Conservation (phyloP, 2,329 filamentous ascomycete genomes). For the Fusarium foetens region DNA sequence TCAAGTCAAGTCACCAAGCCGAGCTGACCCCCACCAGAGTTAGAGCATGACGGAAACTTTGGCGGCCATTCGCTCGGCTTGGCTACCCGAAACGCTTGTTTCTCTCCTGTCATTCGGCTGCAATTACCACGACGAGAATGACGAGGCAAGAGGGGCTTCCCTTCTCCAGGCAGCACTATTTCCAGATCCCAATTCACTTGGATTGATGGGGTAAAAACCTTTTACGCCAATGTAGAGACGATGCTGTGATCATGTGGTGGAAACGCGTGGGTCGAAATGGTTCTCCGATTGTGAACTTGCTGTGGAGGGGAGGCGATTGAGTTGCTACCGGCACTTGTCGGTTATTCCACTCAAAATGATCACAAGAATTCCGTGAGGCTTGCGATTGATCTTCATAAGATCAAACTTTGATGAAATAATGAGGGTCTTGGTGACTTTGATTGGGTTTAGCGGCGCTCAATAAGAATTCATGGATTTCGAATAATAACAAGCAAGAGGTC, state of each 20-base stretch:
- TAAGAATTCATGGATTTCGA: slow-evolving; percentile 12
- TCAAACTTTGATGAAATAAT: neutral
- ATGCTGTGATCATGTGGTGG: slow-evolving; percentile 31
- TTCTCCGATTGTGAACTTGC: neutral
- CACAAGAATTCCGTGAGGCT: neutral
- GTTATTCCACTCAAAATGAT: neutral
- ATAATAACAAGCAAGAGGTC: neutral
- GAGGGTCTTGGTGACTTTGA: neutral
- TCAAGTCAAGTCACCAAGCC: slow-evolving; percentile 8
- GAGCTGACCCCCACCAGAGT: slow-evolving; percentile 12
- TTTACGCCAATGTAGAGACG: slow-evolving; percentile 25
- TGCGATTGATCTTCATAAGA: neutral
- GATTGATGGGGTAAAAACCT: neutral
- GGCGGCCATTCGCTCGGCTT: slow-evolving; percentile 28
- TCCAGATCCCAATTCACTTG: neutral
- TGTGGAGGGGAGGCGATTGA: neutral
- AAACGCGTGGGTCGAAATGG: slow-evolving; percentile 26
- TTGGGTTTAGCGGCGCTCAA: slow-evolving; percentile 26
- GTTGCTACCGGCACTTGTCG: neutral
- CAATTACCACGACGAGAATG: slow-evolving; percentile 9
- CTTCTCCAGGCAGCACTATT: slow-evolving; percentile 23
- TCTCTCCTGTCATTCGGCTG: slow-evolving; percentile 25
- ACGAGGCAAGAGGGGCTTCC: neutral
- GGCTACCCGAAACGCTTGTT: slow-evolving; percentile 26
- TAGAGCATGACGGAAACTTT: slow-evolving; percentile 9